phyloP scores from a whole-genome alignment of 768 basidiomycete species.

The Rhodosporidiobolus sp. region DNA sequence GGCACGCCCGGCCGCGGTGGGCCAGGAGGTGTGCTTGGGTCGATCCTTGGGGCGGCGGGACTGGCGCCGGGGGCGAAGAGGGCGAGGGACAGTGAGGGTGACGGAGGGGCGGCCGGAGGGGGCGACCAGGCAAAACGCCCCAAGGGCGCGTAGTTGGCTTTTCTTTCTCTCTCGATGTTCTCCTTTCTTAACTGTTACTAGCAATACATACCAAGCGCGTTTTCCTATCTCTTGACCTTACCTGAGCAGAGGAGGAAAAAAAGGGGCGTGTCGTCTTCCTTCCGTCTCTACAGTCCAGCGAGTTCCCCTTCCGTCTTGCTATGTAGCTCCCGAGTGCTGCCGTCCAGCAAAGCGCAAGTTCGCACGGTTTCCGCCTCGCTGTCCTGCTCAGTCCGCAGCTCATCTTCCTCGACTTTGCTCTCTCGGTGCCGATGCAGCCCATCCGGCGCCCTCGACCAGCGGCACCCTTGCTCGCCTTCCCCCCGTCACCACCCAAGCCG shows the following conservation, averaged over 20 bases:
- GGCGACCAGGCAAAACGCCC: conserved; percentile 18
- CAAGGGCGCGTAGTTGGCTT: not conserved
- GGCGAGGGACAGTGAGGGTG: conserved; percentile 35
- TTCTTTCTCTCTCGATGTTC: too few relatives aligned
- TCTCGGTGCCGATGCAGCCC: not conserved
- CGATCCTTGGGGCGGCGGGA: conserved; percentile 9
- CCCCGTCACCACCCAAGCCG: not conserved
- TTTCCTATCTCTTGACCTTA: too few relatives aligned
- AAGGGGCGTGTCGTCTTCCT: too few relatives aligned
- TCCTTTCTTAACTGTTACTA: too few relatives aligned
- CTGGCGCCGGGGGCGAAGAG: conserved; percentile 25
- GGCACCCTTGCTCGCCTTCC: conserved; percentile 12
- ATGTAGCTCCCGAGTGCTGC: too few relatives aligned
- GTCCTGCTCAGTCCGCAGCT: too few relatives aligned
- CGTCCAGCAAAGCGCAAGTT: too few relatives aligned
- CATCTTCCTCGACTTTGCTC: not conserved
- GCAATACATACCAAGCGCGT: too few relatives aligned
- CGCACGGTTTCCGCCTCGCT: too few relatives aligned
- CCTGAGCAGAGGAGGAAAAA: too few relatives aligned
- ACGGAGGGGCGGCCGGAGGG: conserved; percentile 15
- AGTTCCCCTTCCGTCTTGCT: too few relatives aligned
- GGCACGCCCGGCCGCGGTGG: not conserved
- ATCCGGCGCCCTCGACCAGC: not conserved
- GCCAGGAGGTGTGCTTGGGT: conserved; percentile 23
- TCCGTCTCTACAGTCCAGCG: too few relatives aligned